Evolutionary conservation across 2,329 filamentous ascomycete species (phyloP).

Genomic region (Zasmidium citrigriseum): DNA sequence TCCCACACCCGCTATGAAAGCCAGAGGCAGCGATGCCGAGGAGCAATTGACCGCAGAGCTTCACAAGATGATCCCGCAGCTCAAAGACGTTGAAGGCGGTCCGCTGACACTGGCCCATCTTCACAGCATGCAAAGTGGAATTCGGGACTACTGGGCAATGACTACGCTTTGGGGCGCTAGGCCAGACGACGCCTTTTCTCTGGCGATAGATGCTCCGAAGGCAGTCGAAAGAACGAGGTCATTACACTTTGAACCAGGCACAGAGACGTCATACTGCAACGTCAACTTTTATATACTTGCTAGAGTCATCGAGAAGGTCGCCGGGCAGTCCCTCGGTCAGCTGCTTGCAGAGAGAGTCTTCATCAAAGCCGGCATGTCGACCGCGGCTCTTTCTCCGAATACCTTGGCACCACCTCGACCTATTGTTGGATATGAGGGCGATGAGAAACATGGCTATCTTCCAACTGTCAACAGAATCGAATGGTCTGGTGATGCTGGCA

Average conservation of each 20-base stretch:
- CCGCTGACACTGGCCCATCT: conserved; percentile 41
- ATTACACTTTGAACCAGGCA: conserved; percentile 47
- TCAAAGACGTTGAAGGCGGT: conserved; percentile 7
- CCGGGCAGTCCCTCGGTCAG: conserved; percentile 37
- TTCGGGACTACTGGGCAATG: conserved; percentile 50
- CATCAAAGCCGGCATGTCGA: conserved; percentile 45
- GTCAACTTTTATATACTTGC: conserved; percentile 46
- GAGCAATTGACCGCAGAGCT: conserved; percentile 29
- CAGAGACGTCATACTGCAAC: conserved; percentile 48
- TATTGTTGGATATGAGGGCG: conserved; percentile 47
- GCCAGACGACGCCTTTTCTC: conserved; percentile 43
- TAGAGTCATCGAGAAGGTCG: conserved; percentile 41
- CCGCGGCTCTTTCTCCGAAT: conserved; percentile 41
- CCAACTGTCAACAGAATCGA: conserved; percentile 45
- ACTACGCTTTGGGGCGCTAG: conserved; percentile 45
- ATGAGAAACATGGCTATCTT: conserved; percentile 39
- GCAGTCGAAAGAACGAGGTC: conserved; percentile 34
- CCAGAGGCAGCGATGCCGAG: conserved; percentile 11
- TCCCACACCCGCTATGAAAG: conserved; percentile 32
- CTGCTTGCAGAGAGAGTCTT: conserved; percentile 43
- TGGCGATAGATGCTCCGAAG: conserved; percentile 35
- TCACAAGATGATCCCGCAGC: conserved; percentile 34
- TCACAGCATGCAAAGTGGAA: conserved; percentile 44
- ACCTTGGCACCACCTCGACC: conserved; percentile 41
- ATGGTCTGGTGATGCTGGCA: conserved; percentile 50